Evolutionary conservation across 352 stramenopile species (phyloP).

Genomic region (Globisporangium apiculatum): DNA sequence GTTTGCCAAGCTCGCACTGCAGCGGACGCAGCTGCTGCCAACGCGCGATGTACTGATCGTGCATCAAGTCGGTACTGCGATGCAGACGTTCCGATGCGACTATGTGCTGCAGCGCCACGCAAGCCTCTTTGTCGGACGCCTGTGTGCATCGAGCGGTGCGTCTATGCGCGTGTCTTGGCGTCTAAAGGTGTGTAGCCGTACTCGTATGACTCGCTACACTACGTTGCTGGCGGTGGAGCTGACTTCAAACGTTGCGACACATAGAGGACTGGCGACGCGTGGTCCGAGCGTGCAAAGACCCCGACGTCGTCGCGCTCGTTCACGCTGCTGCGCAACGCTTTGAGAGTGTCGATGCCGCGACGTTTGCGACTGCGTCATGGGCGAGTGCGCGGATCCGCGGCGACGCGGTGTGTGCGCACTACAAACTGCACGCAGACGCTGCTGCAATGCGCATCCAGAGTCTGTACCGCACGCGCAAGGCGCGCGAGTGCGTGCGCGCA

Average conservation of each 20-base stretch:
- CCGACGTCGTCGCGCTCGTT: conserved; percentile 19
- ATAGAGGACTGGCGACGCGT: conserved; percentile 27
- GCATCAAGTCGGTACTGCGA: conserved; percentile 24
- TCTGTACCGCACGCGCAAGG: conserved; percentile 52
- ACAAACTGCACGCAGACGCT: conserved; percentile 17
- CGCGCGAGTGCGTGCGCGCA: conserved; percentile 22
- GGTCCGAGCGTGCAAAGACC: conserved; percentile 17
- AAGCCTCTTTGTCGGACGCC: conserved; percentile 37
- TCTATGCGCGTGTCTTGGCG: background rate
- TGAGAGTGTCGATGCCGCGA: conserved; percentile 8
- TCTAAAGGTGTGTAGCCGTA: background rate
- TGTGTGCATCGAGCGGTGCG: conserved; percentile 24
- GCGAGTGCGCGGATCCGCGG: conserved; percentile 22
- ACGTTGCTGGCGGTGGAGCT: background rate
- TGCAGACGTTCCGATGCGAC: conserved; percentile 46
- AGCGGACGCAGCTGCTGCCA: conserved; percentile 11
- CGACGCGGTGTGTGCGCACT: conserved; percentile 8
- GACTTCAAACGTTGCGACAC: background rate
- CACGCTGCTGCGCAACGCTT: conserved; percentile 10
- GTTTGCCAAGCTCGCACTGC: conserved; percentile 32
- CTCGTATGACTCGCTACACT: background rate
- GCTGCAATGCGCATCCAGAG: conserved; percentile 44
- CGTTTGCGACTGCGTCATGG: conserved; percentile 16
- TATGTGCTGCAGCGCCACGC: conserved; percentile 26
- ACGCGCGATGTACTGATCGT: conserved; percentile 20